Percentiles rank a stretch among this genome's conserved stretches.
These are phyloP conservation scores for Leersia perrieri DNA, from an alignment of 176 grass and related monocot genomes.

Conservation along the genomic window DNA sequence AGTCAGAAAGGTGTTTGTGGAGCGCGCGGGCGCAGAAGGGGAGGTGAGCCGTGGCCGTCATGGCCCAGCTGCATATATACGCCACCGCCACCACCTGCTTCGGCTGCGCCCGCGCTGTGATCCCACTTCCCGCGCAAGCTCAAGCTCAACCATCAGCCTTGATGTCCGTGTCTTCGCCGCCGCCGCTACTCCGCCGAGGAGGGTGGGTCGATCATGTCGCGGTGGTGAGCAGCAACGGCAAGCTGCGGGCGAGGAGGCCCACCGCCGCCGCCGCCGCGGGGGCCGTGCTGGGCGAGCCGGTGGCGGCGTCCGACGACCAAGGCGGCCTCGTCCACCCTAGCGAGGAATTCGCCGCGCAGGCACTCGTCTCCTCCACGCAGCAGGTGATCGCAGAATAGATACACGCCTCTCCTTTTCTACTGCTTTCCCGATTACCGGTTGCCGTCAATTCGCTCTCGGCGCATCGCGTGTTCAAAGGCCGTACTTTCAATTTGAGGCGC, in stretches of 20 bases:
- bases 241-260: slow-evolving; percentile 68
- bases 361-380: slow-evolving; percentile 75
- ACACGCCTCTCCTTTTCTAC: not conserved
- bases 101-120: not conserved
- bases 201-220: slow-evolving; percentile 4
- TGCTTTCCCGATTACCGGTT: not conserved
- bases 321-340: slow-evolving; percentile 79
- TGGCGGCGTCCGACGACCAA: slow-evolving; percentile 73
- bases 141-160: not conserved
- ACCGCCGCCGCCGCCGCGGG: slow-evolving; percentile 50
- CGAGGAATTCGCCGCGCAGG: slow-evolving; percentile 51
- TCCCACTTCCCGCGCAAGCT: not conserved
- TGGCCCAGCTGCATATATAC: slow-evolving; percentile 56
- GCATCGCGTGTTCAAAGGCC: not conserved
- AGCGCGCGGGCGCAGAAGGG: slow-evolving; percentile 2
- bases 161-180: not conserved
- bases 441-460: not conserved
- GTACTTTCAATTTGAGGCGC: not conserved
- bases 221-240: not conserved
- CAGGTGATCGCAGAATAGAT: slow-evolving; percentile 49
- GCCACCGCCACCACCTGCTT: slow-evolving; percentile 21
- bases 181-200: not conserved
- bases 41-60: slow-evolving; percentile 42
- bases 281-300: slow-evolving; percentile 74
- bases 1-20: slow-evolving; percentile 17